Base-by-base conservation (phyloP, 2,329 filamentous ascomycete species). In the Orbilia quercus region DNA sequence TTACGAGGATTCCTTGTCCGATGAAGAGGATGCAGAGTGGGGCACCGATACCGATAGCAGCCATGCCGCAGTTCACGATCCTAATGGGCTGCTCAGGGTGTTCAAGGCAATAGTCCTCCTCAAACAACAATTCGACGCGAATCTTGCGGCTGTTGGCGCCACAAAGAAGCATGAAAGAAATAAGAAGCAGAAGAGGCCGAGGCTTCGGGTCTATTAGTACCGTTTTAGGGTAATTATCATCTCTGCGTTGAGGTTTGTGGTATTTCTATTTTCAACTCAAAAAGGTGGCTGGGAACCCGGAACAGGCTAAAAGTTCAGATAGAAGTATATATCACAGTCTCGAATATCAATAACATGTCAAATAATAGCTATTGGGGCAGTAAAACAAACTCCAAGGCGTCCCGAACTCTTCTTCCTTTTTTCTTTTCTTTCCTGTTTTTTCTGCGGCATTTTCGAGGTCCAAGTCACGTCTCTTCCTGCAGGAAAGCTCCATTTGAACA, bases 371-470 rank as follows among this genome's bases (percentile, higher is more conserved):
- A 11, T 45, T 42, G 12, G 18, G 12, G 47, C 53, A 45, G 54
- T 45, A 59, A 67, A 67, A 67, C 34, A 40, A 14, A 66, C 50
- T 12, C 50, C n/a, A n/a, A 58, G 44, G 53, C 63, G 63, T 59
- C 63, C 54, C 23, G 53, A 57, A 40, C 18, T 14, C 2, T n/a
- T n/a, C n/a, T n/a, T n/a, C n/a, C n/a, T n/a, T n/a, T n/a, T n/a
- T n/a, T n/a, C n/a, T n/a, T n/a, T n/a, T n/a, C n/a, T n/a, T n/a
- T n/a, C n/a, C n/a, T 34, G 1, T 31, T n/a, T 45, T 67, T 72
- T 66, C 69, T 66, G 69, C 69, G 69, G 69, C 69, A 73, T 73
- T 73, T 73, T 73, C 25, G 12, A 55, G 25, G 36, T 45, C 63
- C 53, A 53, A 58, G 63, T 51, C 36, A 34, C 47, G 23, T 53